phyloP scores from a whole-genome alignment of 768 basidiomycete genomes.

The Lactifluus subvellereus region DNA sequence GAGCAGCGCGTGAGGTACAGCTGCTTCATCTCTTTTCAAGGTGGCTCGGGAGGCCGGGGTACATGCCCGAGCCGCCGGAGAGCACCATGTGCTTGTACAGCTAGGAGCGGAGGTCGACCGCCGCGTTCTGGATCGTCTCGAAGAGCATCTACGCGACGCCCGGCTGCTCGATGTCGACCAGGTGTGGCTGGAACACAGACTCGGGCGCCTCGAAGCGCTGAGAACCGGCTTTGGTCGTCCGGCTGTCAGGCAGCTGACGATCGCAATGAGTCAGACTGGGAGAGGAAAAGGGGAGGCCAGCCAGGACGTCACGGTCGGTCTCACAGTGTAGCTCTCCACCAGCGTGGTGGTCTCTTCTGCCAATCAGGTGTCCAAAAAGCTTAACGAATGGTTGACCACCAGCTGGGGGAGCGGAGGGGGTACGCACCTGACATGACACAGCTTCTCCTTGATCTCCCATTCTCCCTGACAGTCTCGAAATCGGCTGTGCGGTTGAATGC shows the following conservation, averaged over 20 bases:
- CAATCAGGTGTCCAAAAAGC: slow-evolving; percentile 68
- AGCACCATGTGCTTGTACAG: slow-evolving; percentile 98
- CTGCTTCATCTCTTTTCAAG: slow-evolving; percentile 99
- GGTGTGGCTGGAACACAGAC: slow-evolving; percentile 99
- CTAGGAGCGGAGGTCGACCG: slow-evolving; percentile 83
- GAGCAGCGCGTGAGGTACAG: slow-evolving; percentile 88
- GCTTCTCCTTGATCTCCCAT: slow-evolving; percentile 99
- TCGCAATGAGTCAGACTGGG: slow-evolving; percentile 38
- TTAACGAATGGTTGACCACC: neutral
- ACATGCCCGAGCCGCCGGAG: slow-evolving; percentile 98
- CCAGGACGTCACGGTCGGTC: neutral
- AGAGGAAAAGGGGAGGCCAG: neutral
- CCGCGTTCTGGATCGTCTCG: slow-evolving; percentile 88
- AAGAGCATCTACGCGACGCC: slow-evolving; percentile 99
- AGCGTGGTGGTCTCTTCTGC: slow-evolving; percentile 95
- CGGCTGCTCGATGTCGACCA: slow-evolving; percentile 95
- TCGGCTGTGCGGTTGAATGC: slow-evolving; percentile 99
- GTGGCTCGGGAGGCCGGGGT: slow-evolving; percentile 93
- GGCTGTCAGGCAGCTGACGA: slow-evolving; percentile 74
- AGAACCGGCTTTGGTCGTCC: slow-evolving; percentile 94
- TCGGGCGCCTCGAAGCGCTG: slow-evolving; percentile 99
- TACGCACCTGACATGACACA: slow-evolving; percentile 89
- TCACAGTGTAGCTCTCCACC: slow-evolving; percentile 92
- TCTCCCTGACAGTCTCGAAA: slow-evolving; percentile 97
- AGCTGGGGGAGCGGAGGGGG: neutral